phyloP scores from a whole-genome alignment of 2,329 filamentous ascomycete genomes.

The Ceratocystis cubensis region DNA sequence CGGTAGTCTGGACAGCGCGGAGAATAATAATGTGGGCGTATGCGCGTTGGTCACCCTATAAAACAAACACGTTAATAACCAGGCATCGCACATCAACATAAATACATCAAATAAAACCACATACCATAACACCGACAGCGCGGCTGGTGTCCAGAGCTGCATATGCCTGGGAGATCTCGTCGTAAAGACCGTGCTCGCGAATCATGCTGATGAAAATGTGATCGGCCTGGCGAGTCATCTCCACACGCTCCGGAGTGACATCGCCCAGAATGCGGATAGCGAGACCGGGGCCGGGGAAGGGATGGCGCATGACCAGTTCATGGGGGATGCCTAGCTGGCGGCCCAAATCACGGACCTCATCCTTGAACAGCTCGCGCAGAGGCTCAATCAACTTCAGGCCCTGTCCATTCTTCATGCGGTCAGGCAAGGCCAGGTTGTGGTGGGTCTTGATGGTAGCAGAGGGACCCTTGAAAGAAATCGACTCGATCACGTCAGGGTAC shows the following conservation, averaged over 20 bases:
- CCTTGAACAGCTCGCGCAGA: slow-evolving; percentile 69
- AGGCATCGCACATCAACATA: slow-evolving; percentile 11
- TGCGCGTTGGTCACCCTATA: slow-evolving; percentile 53
- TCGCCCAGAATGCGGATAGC: slow-evolving; percentile 74
- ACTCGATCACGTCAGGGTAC: slow-evolving; percentile 44
- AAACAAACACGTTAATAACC: neutral
- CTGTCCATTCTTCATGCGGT: slow-evolving; percentile 37
- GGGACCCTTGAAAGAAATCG: slow-evolving; percentile 37
- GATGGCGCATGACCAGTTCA: slow-evolving; percentile 27
- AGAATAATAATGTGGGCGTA: slow-evolving; percentile 30
- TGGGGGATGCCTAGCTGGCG: slow-evolving; percentile 28
- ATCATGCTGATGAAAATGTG: slow-evolving; percentile 67
- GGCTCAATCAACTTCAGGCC: slow-evolving; percentile 62
- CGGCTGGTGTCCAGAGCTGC: slow-evolving; percentile 21
- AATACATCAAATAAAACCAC: slow-evolving; percentile 3
- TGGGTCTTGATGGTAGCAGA: slow-evolving; percentile 45
- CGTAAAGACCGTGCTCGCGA: slow-evolving; percentile 56
- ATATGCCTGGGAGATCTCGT: slow-evolving; percentile 34
- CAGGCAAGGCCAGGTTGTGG: slow-evolving; percentile 57
- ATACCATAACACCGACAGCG: slow-evolving; percentile 22
- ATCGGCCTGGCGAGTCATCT: slow-evolving; percentile 66
- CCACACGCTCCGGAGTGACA: slow-evolving; percentile 65
- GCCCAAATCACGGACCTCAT: slow-evolving; percentile 32
- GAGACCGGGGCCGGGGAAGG: slow-evolving; percentile 39
- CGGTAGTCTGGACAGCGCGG: slow-evolving; percentile 34